Conservation (phyloP, 106 monocot species). For the Triglochin maritima region DNA sequence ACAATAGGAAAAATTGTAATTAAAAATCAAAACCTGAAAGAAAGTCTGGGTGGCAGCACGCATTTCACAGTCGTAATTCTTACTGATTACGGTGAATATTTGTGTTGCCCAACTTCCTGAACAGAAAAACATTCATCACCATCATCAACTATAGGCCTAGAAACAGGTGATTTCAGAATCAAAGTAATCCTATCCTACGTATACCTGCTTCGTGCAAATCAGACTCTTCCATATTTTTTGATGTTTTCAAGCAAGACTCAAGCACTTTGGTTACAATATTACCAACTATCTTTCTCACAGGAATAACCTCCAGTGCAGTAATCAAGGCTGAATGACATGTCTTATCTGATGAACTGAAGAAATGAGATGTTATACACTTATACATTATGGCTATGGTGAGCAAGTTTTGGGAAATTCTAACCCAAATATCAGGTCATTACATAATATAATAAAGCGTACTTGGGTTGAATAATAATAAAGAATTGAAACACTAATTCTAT, state of each 20-base stretch:
- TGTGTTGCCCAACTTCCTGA: slow-evolving; percentile 48
- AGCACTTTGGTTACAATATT: slow-evolving; percentile 55
- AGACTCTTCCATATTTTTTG: slow-evolving; percentile 18
- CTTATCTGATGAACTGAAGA: slow-evolving; percentile 47
- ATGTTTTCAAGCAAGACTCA: slow-evolving; percentile 25
- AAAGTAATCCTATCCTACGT: neutral
- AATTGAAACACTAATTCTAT: no score
- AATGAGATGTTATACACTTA: neutral
- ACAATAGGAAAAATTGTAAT: neutral
- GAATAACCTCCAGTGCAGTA: slow-evolving; percentile 37
- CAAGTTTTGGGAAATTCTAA: no score
- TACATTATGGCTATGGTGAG: neutral
- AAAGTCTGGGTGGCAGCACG: slow-evolving; percentile 45
- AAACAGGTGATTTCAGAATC: neutral
- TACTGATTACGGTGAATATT: slow-evolving; percentile 37
- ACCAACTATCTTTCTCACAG: slow-evolving; percentile 33
- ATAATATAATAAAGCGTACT: no score
- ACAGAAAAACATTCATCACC: neutral
- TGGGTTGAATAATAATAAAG: no score
- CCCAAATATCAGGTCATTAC: no score
- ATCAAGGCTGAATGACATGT: slow-evolving; percentile 27
- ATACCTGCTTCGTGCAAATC: slow-evolving; percentile 44
- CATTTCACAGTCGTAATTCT: slow-evolving; percentile 48
- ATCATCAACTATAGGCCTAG: neutral
- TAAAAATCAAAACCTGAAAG: slow-evolving; percentile 35